A percentile compares a stretch with the other conserved stretches of the same genome.
These are phyloP conservation scores for Diatrype stigma DNA, from an alignment of 2,329 filamentous ascomycete genomes.

Conservation along the genomic window DNA sequence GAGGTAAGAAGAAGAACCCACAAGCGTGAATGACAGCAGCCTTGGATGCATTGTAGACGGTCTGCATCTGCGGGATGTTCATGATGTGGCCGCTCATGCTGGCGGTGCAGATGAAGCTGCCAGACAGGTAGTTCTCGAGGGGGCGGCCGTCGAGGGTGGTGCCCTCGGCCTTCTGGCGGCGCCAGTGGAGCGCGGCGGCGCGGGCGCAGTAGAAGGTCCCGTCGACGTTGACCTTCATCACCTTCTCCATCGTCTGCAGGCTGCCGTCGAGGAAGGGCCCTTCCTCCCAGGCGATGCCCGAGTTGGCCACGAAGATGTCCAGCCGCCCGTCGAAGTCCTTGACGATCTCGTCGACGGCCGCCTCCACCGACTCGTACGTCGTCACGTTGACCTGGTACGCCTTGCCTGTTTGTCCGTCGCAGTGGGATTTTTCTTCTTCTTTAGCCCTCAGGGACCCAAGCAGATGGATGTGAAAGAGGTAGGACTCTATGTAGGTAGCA, in stretches of 20 bases:
- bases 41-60: slow-evolving; percentile 71
- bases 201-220: slow-evolving; percentile 75
- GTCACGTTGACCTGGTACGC: slow-evolving; percentile 61
- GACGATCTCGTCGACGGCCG: slow-evolving; percentile 48
- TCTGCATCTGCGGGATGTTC: slow-evolving; percentile 72
- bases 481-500: too few species aligned
- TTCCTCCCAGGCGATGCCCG: slow-evolving; percentile 69
- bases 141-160: slow-evolving; percentile 59
- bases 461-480: background rate
- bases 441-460: background rate
- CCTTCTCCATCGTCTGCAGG: slow-evolving; percentile 60
- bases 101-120: slow-evolving; percentile 74
- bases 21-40: slow-evolving; percentile 58
- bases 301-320: slow-evolving; percentile 77
- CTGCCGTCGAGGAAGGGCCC: slow-evolving; percentile 63
- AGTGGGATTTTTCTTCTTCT: background rate
- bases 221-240: slow-evolving; percentile 69
- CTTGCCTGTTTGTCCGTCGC: slow-evolving; percentile 40
- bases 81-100: slow-evolving; percentile 76
- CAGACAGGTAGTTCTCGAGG: slow-evolving; percentile 56
- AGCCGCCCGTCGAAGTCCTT: slow-evolving; percentile 69
- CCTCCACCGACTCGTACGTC: slow-evolving; percentile 46
- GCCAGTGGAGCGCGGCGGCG: slow-evolving; percentile 65
- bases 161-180: slow-evolving; percentile 64
- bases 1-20: slow-evolving; percentile 17